Percentiles rank a stretch among this genome's conserved stretches.
phyloP scores from a whole-genome alignment of 768 basidiomycete species.

The Cytidiella melzeri region DNA sequence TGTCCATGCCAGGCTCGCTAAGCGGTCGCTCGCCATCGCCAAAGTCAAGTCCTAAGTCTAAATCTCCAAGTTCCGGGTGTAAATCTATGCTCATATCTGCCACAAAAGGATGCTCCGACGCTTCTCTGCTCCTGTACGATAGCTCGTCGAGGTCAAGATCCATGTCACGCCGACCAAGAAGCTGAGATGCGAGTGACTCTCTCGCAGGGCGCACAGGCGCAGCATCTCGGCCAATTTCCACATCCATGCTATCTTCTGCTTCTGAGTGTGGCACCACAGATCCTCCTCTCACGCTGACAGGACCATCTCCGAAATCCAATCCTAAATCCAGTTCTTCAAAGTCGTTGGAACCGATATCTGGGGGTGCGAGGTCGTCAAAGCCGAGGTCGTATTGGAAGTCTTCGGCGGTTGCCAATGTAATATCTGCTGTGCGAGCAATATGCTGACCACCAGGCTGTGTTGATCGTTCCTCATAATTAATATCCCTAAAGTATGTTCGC shows the following conservation, averaged over 20 bases:
- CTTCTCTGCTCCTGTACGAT: constrained; percentile 58
- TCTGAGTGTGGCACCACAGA: constrained; percentile 20
- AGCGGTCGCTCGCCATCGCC: constrained; percentile 56
- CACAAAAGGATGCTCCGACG: constrained; percentile 62
- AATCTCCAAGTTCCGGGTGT: constrained; percentile 36
- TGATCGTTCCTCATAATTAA: constrained; percentile 69
- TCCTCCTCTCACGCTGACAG: constrained; percentile 25
- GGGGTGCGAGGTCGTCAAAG: constrained; percentile 68
- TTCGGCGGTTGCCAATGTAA: constrained; percentile 76
- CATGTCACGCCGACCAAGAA: constrained; percentile 41
- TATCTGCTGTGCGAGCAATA: constrained; percentile 80
- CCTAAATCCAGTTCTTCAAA: constrained; percentile 63
- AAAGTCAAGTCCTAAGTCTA: constrained; percentile 55
- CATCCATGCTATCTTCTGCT: constrained; percentile 52
- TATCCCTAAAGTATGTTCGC: constrained; percentile 46
- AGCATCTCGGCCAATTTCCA: constrained; percentile 77
- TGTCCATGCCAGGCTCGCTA: constrained; percentile 30
- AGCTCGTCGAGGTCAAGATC: constrained; percentile 56
- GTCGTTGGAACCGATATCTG: constrained; percentile 82
- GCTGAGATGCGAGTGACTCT: constrained; percentile 57
- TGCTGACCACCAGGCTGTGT: constrained; percentile 67
- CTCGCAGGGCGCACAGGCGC: constrained; percentile 35
- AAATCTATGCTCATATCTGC: constrained; percentile 46
- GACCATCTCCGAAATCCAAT: constrained; percentile 68
- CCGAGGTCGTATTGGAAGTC: constrained; percentile 66